These are phyloP conservation scores for Priceomyces haplophilus DNA, from an alignment of 805 yeast genomes.

Conservation along the genomic window DNA sequence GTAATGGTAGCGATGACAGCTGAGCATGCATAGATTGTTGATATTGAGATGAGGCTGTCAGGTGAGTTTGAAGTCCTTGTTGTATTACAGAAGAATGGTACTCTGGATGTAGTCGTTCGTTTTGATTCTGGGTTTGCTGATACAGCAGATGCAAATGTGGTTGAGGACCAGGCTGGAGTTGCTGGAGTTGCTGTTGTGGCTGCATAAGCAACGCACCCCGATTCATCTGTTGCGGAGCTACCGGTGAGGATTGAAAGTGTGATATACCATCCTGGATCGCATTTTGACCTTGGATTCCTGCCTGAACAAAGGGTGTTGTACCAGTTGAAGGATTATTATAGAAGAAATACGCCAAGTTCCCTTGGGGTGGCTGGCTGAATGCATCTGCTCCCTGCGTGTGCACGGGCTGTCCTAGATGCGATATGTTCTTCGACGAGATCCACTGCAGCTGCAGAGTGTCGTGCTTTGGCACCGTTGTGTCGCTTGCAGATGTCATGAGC, in stretches of 20 bases:
- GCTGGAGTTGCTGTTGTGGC: neutral
- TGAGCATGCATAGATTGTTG: neutral
- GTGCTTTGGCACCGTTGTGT: neutral
- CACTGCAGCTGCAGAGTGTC: neutral
- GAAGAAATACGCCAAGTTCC: neutral
- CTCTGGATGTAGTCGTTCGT: neutral
- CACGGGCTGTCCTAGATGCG: neutral
- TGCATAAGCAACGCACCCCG: neutral
- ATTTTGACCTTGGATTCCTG: neutral
- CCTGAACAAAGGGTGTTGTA: neutral
- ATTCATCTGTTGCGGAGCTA: neutral
- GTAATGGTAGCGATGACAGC: neutral
- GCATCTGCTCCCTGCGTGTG: neutral
- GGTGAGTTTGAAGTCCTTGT: neutral
- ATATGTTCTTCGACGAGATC: neutral
- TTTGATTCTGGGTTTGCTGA: neutral
- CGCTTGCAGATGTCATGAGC: neutral
- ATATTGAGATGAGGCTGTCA: neutral
- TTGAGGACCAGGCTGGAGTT: neutral
- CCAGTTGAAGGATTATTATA: neutral
- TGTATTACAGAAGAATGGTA: neutral
- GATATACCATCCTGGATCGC: slow-evolving; percentile 2
- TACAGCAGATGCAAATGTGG: neutral
- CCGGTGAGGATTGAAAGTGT: slow-evolving; percentile 7
- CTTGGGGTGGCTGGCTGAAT: neutral